These are phyloP conservation scores for Gossypium herbaceum DNA, from an alignment of 345 rosid species.

Conservation along the genomic window DNA sequence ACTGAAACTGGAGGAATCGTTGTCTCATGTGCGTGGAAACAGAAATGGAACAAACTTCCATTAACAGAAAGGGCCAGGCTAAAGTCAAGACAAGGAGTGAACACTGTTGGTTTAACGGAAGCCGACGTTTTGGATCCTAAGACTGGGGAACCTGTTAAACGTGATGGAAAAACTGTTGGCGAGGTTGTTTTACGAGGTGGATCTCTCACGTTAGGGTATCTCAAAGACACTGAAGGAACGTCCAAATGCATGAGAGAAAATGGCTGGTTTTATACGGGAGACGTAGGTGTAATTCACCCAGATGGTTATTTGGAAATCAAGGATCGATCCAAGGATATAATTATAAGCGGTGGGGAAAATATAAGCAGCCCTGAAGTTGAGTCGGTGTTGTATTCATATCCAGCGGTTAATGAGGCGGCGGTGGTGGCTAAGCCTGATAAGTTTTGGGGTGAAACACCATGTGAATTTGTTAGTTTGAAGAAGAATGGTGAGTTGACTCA, in stretches of 20 bases:
- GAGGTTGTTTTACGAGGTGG: slow-evolving; percentile 52
- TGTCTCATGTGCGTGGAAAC: slow-evolving; percentile 47
- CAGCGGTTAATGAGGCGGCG: slow-evolving; percentile 48
- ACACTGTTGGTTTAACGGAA: slow-evolving; percentile 27
- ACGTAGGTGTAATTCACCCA: slow-evolving; percentile 50
- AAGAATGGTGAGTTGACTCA: not conserved
- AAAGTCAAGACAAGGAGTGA: slow-evolving; percentile 54
- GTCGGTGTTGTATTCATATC: slow-evolving; percentile 46
- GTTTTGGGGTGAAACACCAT: slow-evolving; percentile 63
- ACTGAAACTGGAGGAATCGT: slow-evolving; percentile 49
- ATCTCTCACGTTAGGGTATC: slow-evolving; percentile 50
- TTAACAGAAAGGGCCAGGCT: slow-evolving; percentile 35
- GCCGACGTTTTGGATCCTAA: slow-evolving; percentile 37
- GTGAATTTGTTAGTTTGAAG: slow-evolving; percentile 60
- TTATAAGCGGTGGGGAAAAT: slow-evolving; percentile 63
- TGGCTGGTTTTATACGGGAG: slow-evolving; percentile 59
- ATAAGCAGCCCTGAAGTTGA: slow-evolving; percentile 49
- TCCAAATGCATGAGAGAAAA: slow-evolving; percentile 29
- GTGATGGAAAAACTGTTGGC: slow-evolving; percentile 42
- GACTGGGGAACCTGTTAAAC: slow-evolving; percentile 40
- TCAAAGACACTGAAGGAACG: slow-evolving; percentile 40
- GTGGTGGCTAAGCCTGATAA: slow-evolving; percentile 52
- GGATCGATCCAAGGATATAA: slow-evolving; percentile 54
- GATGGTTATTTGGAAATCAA: slow-evolving; percentile 56
- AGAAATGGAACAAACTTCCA: slow-evolving; percentile 39